Evolutionary conservation across 352 stramenopile genomes (phyloP).

Genomic region (Blastocystis sp.): DNA sequence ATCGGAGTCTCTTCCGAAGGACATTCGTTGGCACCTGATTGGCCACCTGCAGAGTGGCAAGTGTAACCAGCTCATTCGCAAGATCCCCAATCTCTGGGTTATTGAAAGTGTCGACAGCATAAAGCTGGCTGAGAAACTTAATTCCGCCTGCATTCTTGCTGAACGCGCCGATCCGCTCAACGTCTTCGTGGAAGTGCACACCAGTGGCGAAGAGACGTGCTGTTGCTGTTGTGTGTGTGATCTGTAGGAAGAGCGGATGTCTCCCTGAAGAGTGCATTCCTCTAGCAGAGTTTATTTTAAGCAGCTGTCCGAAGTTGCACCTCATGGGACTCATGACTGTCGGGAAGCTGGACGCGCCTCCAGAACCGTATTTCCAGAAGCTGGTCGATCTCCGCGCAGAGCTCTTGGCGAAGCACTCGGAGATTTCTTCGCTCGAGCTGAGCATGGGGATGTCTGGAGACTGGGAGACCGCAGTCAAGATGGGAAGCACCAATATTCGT

Average conservation of each 20-base stretch:
- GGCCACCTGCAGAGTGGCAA: slow-evolving; percentile 97
- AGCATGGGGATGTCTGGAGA: slow-evolving; percentile 99
- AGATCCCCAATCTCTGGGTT: slow-evolving; percentile 83
- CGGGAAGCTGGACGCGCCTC: slow-evolving; percentile 77
- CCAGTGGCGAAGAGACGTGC: slow-evolving; percentile 85
- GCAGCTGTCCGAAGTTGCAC: slow-evolving; percentile 81
- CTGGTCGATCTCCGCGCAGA: not conserved
- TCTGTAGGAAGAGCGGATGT: slow-evolving; percentile 81
- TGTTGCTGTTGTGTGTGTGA: not conserved
- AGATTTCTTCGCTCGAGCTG: slow-evolving; percentile 74
- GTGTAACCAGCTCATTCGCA: slow-evolving; percentile 79
- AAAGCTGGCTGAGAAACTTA: slow-evolving; percentile 91
- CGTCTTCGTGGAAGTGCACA: slow-evolving; percentile 96
- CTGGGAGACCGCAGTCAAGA: slow-evolving; percentile 89
- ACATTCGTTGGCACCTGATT: slow-evolving; percentile 94
- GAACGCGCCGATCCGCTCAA: slow-evolving; percentile 75
- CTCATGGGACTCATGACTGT: slow-evolving; percentile 97
- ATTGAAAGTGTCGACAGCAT: slow-evolving; percentile 91
- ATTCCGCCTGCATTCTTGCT: slow-evolving; percentile 73
- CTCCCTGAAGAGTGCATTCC: slow-evolving; percentile 73
- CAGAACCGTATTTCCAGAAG: slow-evolving; percentile 69
- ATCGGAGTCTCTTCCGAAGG: slow-evolving; percentile 73
- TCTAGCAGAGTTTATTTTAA: slow-evolving; percentile 77
- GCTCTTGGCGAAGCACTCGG: slow-evolving; percentile 2
- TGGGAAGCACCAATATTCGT: slow-evolving; percentile 87